A percentile compares a stretch with the other conserved stretches of the same genome.
Evolutionary conservation across 2,329 filamentous ascomycete genomes (phyloP).

Genomic region (Onygena corvina): DNA sequence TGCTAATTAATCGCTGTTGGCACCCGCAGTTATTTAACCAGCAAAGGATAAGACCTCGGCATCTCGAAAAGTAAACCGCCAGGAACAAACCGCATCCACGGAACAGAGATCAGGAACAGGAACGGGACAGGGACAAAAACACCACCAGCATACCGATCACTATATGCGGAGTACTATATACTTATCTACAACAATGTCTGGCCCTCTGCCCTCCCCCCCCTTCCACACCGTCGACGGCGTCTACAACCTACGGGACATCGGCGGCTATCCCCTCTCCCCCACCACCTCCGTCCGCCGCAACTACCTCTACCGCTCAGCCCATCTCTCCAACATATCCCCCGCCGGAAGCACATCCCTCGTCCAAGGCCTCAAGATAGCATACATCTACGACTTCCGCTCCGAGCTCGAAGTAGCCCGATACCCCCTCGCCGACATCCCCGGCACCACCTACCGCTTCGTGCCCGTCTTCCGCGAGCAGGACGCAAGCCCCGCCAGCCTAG

Average conservation of each 20-base stretch:
- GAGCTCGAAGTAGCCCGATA: constrained; percentile 32
- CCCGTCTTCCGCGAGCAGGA: constrained; percentile 56
- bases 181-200: not conserved
- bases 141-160: no score
- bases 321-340: constrained; percentile 48
- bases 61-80: no score
- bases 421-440: constrained; percentile 38
- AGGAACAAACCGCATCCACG: no score
- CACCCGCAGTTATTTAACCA: no score
- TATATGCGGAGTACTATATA: not conserved
- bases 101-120: no score
- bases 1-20: no score
- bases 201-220: constrained; percentile 15
- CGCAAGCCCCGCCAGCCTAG: constrained; percentile 53
- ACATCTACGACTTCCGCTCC: constrained; percentile 58
- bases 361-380: constrained; percentile 45
- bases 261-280: constrained; percentile 42
- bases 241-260: constrained; percentile 57
- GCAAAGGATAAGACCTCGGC: no score
- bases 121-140: no score
- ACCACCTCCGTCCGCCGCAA: constrained; percentile 38
- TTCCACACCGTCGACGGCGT: constrained; percentile 41
- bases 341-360: constrained; percentile 43
- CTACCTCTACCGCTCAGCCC: constrained; percentile 56
- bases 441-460: constrained; percentile 45